phyloP scores from a whole-genome alignment of 768 basidiomycete genomes.

The Boletus reticulatus region DNA sequence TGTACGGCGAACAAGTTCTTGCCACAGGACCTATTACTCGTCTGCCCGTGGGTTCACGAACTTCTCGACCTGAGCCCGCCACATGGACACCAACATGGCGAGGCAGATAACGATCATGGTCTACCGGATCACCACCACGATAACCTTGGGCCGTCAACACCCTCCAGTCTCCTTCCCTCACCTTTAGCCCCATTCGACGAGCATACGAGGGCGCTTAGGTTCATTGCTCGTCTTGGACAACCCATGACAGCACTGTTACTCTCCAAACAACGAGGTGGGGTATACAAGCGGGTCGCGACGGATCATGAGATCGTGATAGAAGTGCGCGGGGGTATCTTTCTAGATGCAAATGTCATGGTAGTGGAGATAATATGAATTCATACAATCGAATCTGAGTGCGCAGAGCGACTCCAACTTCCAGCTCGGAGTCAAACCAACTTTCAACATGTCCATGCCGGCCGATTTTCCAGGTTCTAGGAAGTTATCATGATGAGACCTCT shows the following conservation, averaged over 20 bases:
- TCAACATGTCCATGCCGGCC: too few species aligned
- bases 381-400: not conserved
- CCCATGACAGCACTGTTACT: slow-evolving; percentile 5
- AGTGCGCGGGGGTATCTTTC: not conserved
- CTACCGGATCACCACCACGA: not conserved
- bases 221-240: slow-evolving; percentile 2
- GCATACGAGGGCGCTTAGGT: not conserved
- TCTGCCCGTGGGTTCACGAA: slow-evolving; percentile 10
- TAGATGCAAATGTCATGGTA: not conserved
- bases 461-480: too few species aligned
- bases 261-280: not conserved
- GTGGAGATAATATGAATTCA: not conserved
- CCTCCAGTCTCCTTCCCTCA: not conserved
- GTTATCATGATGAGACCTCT: too few species aligned
- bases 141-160: too few species aligned
- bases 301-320: slow-evolving; percentile 1
- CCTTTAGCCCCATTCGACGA: not conserved
- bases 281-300: slow-evolving; percentile 21
- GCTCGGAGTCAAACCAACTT: too few species aligned
- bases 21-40: not conserved
- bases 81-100: not conserved
- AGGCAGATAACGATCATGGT: not conserved
- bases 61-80: not conserved
- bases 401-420: too few species aligned
- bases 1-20: not conserved